These are phyloP conservation scores for Clarireedia monteithiana DNA, from an alignment of 2,329 filamentous ascomycete genomes.

Conservation along the genomic window DNA sequence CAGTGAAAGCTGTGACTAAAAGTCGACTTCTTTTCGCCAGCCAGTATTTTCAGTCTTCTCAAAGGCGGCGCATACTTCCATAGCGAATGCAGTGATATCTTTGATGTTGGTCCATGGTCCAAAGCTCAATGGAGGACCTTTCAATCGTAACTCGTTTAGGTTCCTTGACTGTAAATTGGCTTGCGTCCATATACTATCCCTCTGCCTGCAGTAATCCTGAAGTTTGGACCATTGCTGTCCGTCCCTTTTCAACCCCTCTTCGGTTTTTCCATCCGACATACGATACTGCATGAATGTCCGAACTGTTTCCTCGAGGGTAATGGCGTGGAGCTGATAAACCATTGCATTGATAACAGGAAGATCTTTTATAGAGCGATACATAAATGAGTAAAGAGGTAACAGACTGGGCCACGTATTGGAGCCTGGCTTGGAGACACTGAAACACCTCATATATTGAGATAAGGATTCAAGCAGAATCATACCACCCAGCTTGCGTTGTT, in stretches of 20 bases:
- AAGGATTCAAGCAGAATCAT: slow-evolving; percentile 25
- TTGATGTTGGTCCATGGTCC: slow-evolving; percentile 7
- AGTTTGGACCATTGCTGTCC: background rate
- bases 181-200: slow-evolving; percentile 1
- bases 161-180: background rate
- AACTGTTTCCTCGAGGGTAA: background rate
- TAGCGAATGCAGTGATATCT: slow-evolving; percentile 1
- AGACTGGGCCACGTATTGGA: slow-evolving; percentile 33
- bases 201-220: background rate
- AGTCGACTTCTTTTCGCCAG: slow-evolving; percentile 8
- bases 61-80: slow-evolving; percentile 7
- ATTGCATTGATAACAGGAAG: slow-evolving; percentile 1
- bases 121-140: background rate
- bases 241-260: slow-evolving; percentile 2
- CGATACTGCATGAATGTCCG: background rate
- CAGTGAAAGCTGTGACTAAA: background rate
- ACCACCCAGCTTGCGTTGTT: slow-evolving; percentile 21
- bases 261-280: background rate
- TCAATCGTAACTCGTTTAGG: background rate
- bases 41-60: slow-evolving; percentile 9
- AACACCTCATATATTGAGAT: slow-evolving; percentile 25
- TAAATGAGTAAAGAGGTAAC: background rate
- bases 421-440: slow-evolving; percentile 2
- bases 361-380: background rate
- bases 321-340: slow-evolving; percentile 4